Evolutionary conservation across 495 filamentous ascomycete genomes (phyloP), one percentile per base, ranked within the genome.

Genomic region (Aspergillus coremiiformis): DNA sequence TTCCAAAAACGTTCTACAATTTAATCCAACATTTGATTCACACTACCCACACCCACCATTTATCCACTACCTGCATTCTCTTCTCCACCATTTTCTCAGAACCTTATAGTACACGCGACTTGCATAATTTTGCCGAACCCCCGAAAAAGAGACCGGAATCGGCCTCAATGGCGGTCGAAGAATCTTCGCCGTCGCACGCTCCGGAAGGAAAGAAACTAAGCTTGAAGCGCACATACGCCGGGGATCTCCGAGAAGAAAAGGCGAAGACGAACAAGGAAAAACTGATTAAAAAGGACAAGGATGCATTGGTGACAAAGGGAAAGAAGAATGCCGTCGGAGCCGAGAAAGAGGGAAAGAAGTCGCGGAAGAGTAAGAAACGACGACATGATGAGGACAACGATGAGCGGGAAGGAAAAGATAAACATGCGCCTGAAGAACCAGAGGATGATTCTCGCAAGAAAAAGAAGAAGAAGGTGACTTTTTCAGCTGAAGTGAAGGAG

Each of bases 131-230:
- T 33, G 1, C 27, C 24, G 11, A 10, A 39, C 20, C 22, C 22
- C 12, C n/a, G 1, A 8, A 47, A 22, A n/a, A 23, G 27, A 5
- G 14, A 0, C 10, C 19, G 10, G 9, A 44, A n/a, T 19, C 2
- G 10, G 26, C 24, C 35, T 17, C 47, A 3, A 67, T 69, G 64
- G 42, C 55, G 27, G 41, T 55, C 30, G 49, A 51, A 23, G 27
- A 59, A 24, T 58, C 46, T 26, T 58, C 59, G 54, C 50, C 61
- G 26, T 65, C 70, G 59, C 77, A 75, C 62, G 73, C 86, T 42
- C 85, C 86, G 17, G 84, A 86, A 48, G 89, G 84, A 85, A 89
- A 88, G 68, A 78, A 84, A 72, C 69, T 89, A 63, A 86, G 84
- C 44, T 72, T 87, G 62, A 85, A 87, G 76, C 76, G 86, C 66